phyloP scores from a whole-genome alignment of 805 yeast species.

The Cephaloascus fragrans region DNA sequence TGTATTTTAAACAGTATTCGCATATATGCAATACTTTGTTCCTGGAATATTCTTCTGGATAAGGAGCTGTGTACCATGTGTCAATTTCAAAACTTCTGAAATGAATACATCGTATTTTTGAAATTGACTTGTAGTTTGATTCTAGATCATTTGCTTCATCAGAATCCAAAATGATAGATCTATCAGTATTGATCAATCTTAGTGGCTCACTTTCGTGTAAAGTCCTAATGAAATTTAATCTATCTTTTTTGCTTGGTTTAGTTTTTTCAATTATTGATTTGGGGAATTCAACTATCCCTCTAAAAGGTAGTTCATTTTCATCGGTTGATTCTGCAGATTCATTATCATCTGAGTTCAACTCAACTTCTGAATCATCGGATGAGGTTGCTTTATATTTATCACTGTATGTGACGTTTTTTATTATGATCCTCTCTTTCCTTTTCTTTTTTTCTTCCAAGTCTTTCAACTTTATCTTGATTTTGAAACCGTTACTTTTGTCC shows the following conservation, averaged over 20 bases:
- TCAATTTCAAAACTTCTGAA: conserved; percentile 68
- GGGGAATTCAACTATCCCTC: conserved; percentile 51
- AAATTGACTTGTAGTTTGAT: conserved; percentile 15
- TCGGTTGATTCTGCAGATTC: conserved; percentile 10
- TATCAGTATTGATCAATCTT: conserved; percentile 23
- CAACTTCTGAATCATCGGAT: background rate
- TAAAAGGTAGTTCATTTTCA: conserved; percentile 53
- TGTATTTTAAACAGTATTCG: conserved; percentile 75
- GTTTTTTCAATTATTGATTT: conserved; percentile 55
- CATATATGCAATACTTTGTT: conserved; percentile 63
- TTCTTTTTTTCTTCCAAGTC: background rate
- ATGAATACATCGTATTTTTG: conserved; percentile 52
- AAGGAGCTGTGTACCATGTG: conserved; percentile 91
- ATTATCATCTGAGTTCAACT: background rate
- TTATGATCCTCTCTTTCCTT: too few species aligned
- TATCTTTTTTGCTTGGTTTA: conserved; percentile 45
- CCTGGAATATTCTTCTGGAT: conserved; percentile 74
- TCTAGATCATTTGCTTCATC: conserved; percentile 4
- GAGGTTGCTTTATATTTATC: too few species aligned
- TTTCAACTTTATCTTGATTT: too few species aligned
- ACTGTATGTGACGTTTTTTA: too few species aligned
- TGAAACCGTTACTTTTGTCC: background rate
- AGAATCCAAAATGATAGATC: conserved; percentile 10
- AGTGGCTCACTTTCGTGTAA: conserved; percentile 28
- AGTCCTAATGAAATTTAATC: conserved; percentile 34